Conservation (phyloP, 257 asterid species). For the Solanum megistacrolobum region DNA sequence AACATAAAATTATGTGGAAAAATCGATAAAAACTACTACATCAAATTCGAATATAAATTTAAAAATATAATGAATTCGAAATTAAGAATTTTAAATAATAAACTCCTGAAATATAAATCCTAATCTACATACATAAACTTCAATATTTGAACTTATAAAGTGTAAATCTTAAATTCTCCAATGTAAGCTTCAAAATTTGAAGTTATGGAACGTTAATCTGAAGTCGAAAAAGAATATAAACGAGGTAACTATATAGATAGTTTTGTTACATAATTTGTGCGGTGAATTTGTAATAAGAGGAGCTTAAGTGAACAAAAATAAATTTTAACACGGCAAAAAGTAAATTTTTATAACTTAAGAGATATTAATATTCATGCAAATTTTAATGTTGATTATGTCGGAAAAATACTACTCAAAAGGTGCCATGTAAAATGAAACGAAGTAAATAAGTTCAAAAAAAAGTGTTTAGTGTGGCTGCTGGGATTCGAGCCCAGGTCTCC, state of each 20-base stretch:
- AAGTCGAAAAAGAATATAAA: background rate
- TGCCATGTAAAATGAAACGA: background rate
- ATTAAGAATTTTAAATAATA: background rate
- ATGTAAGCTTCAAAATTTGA: no score
- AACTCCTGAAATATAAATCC: background rate
- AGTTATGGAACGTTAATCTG: no score
- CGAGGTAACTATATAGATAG: background rate
- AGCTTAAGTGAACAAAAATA: background rate
- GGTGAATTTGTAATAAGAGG: background rate
- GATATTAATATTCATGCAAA: background rate
- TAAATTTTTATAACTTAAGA: background rate
- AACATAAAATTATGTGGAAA: background rate
- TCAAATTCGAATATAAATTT: background rate
- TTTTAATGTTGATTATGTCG: background rate
- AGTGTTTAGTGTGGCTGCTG: constrained; percentile 75
- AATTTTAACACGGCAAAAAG: no score
- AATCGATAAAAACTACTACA: background rate
- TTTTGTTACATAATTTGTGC: background rate
- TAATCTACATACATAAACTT: no score
- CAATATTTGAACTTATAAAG: background rate
- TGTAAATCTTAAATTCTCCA: no score
- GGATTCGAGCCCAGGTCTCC: constrained; percentile 99
- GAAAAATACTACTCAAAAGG: no score
- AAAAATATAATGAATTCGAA: background rate
- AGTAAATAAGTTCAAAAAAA: no score